A percentile compares a stretch with the other conserved stretches of the same genome.
Conservation (phyloP, 179 eudicot genomes). For the Silene noctiflora region DNA sequence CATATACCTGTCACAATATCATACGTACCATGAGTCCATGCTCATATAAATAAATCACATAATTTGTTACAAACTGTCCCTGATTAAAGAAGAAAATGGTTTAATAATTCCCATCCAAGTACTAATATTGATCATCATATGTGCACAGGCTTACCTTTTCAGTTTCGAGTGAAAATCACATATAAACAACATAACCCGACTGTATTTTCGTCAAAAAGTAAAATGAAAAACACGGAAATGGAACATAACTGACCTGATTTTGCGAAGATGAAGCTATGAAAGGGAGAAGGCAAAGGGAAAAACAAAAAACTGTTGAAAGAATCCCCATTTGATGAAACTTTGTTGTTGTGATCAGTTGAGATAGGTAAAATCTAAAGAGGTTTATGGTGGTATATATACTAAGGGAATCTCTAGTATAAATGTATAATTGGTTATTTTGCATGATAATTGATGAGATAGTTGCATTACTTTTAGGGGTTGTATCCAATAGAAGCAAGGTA, state of each 20-base stretch:
- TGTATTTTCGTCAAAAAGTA: too few species aligned
- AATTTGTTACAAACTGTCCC: too few species aligned
- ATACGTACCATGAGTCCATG: background rate
- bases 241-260: constrained; percentile 18
- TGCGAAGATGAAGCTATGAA: constrained; percentile 21
- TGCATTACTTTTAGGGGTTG: constrained; percentile 8
- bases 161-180: too few species aligned
- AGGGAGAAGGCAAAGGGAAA: constrained; percentile 18
- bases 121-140: too few species aligned
- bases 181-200: too few species aligned
- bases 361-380: constrained; percentile 3
- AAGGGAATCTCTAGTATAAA: constrained; percentile 10
- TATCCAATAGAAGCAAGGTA: constrained; percentile 17
- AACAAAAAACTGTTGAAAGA: constrained; percentile 10
- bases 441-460: background rate
- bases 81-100: too few species aligned
- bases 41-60: too few species aligned
- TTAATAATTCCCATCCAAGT: too few species aligned
- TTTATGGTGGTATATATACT: constrained; percentile 29
- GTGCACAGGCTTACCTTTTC: too few species aligned
- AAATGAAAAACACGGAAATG: too few species aligned
- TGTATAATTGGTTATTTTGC: background rate
- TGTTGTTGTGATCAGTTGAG: constrained; percentile 10
- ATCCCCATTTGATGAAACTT: constrained; percentile 21
- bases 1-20: constrained; percentile 39